A percentile compares a stretch with the other conserved stretches of the same genome.
Conservation (phyloP, 2,329 filamentous ascomycete genomes). For the Venturia pyrina region DNA sequence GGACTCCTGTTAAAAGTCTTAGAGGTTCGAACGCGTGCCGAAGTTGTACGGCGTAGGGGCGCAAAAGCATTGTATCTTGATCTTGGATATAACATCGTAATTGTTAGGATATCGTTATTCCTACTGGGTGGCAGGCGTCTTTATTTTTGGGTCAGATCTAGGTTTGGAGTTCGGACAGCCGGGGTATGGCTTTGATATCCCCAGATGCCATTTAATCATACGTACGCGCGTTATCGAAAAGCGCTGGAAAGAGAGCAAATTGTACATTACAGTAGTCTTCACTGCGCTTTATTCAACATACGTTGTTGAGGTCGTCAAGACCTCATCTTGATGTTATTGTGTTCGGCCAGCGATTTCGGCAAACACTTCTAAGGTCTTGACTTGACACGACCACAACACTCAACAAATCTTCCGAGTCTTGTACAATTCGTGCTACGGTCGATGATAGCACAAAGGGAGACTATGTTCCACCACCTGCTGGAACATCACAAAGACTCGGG, state of each 20-base stretch:
- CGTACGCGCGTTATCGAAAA: background rate
- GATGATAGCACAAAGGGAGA: background rate
- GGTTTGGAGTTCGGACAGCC: background rate
- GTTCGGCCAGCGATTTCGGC: background rate
- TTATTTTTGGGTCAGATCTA: background rate
- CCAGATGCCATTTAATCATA: slow-evolving; percentile 1
- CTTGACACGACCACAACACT: no score
- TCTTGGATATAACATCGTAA: background rate
- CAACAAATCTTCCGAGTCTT: no score
- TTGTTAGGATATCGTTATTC: background rate
- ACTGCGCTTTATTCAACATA: background rate
- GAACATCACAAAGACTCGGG: background rate
- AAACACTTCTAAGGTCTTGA: no score
- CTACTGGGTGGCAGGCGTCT: background rate
- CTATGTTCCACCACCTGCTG: background rate
- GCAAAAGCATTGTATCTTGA: background rate
- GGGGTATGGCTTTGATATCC: background rate
- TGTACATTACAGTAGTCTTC: background rate
- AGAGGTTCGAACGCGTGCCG: background rate
- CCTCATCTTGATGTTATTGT: background rate
- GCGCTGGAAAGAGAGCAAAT: background rate
- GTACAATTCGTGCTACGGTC: no score
- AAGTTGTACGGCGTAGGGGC: background rate
- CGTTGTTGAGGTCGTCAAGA: background rate
- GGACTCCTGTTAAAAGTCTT: background rate